A percentile compares a stretch with the other conserved stretches of the same genome.
These are phyloP conservation scores for Pichia californica DNA, from an alignment of 805 yeast species.

Conservation along the genomic window DNA sequence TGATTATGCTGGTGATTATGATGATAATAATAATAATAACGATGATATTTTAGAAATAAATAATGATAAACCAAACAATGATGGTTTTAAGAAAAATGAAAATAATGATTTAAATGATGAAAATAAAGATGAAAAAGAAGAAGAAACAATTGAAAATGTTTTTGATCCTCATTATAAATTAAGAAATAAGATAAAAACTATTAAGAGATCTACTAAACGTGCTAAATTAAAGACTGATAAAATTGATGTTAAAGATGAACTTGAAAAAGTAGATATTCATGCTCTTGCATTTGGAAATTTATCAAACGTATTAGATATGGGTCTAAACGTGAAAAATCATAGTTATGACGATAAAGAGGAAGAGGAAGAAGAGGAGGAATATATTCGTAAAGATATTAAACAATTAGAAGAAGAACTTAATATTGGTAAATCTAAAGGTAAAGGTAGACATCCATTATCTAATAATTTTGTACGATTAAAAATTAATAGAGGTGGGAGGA, in stretches of 20 bases:
- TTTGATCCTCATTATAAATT: constrained; percentile 10
- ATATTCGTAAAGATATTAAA: constrained; percentile 15
- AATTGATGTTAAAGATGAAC: constrained; percentile 23
- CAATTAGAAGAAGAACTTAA: constrained; percentile 8
- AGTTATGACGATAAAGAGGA: constrained; percentile 11
- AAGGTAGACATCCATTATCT: constrained; percentile 25
- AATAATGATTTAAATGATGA: constrained; percentile 13
- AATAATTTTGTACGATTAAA: constrained; percentile 32
- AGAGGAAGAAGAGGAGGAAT: constrained; percentile 15
- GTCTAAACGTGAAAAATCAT: background rate
- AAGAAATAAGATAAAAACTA: constrained; percentile 36
- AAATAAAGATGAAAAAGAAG: constrained; percentile 5
- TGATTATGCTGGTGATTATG: background rate
- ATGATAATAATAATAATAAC: too few species aligned
- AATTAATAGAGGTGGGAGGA: constrained; percentile 25
- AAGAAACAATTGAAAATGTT: constrained; percentile 5
- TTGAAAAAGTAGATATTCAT: constrained; percentile 37
- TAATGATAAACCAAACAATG: too few species aligned
- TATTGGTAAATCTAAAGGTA: constrained; percentile 15
- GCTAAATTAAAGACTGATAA: constrained; percentile 40
- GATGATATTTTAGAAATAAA: too few species aligned
- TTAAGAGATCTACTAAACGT: constrained; percentile 46
- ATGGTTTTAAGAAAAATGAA: background rate
- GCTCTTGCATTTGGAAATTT: constrained; percentile 27
- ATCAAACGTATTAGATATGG: too few species aligned